Percentiles rank a stretch among this genome's conserved stretches.
Evolutionary conservation across 2,329 filamentous ascomycete species (phyloP).

Genomic region (Fusarium irregulare): DNA sequence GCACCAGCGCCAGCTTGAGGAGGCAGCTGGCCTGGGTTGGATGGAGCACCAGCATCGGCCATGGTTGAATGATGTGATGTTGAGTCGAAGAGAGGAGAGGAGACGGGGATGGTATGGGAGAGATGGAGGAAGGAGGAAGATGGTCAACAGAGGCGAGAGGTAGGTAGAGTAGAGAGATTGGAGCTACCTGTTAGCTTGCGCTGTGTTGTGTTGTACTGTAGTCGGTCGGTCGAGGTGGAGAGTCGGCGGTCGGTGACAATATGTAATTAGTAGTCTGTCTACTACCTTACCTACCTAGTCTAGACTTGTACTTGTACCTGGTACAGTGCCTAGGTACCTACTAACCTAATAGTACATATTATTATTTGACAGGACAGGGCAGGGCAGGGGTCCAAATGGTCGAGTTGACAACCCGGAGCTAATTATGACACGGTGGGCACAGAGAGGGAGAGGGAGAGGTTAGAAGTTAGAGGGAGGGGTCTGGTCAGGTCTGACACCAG

Average conservation of each 20-base stretch:
- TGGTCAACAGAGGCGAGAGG: conserved; percentile 37
- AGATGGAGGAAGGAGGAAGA: background rate
- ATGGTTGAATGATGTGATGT: conserved; percentile 62
- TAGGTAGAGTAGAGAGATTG: conserved; percentile 34
- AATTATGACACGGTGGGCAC: conserved; percentile 37
- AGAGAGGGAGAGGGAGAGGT: conserved; percentile 1
- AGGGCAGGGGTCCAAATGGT: conserved; percentile 39
- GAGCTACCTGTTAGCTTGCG: conserved; percentile 44
- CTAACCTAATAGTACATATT: background rate
- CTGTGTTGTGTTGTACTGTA: conserved; percentile 37
- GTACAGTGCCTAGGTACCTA: conserved; percentile 13
- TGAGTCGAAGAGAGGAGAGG: conserved; percentile 31
- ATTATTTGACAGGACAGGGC: conserved; percentile 44
- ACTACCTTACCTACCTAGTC: background rate
- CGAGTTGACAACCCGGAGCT: conserved; percentile 30
- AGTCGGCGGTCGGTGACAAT: conserved; percentile 46
- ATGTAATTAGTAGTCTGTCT: conserved; percentile 15
- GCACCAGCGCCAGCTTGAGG: conserved; percentile 75
- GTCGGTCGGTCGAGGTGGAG: conserved; percentile 47
- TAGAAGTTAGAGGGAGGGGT: conserved; percentile 2
- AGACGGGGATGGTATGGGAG: conserved; percentile 6
- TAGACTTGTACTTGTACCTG: conserved; percentile 25
- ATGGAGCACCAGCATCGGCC: conserved; percentile 78
- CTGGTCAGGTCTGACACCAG: background rate
- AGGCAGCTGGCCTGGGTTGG: conserved; percentile 73